Conservation (phyloP, 2,329 filamentous ascomycete species). For the Claviceps sp. region DNA sequence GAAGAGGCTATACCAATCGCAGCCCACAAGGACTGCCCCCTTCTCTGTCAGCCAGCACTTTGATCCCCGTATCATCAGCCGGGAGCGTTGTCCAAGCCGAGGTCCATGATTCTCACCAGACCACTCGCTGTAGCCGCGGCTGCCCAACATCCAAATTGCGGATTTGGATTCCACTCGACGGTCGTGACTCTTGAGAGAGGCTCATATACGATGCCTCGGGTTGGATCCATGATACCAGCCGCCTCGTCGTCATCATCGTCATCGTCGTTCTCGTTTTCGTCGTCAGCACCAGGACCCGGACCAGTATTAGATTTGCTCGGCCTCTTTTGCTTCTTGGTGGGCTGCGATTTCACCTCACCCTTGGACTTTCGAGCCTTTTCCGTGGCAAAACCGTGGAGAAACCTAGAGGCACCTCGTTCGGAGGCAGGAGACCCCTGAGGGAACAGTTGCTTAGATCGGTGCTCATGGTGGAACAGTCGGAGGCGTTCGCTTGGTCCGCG, state of each 20-base stretch:
- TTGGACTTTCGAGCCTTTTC: constrained; percentile 36
- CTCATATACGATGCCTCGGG: constrained; percentile 42
- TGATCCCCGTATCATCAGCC: constrained; percentile 2
- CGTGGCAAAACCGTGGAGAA: constrained; percentile 36
- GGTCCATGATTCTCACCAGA: constrained; percentile 51
- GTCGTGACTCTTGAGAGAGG: constrained; percentile 48
- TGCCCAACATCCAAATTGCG: constrained; percentile 51
- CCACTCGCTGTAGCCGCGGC: constrained; percentile 54
- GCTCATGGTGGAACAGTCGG: constrained; percentile 40
- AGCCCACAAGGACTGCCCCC: too few relatives aligned
- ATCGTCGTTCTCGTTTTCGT: constrained; percentile 17
- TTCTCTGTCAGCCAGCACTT: background rate
- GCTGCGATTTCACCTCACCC: constrained; percentile 24
- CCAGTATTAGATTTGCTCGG: constrained; percentile 20
- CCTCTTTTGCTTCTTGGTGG: constrained; percentile 22
- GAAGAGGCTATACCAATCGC: background rate
- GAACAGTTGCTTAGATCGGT: constrained; percentile 23
- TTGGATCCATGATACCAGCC: constrained; percentile 21
- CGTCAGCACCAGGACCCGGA: constrained; percentile 12
- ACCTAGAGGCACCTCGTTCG: constrained; percentile 33
- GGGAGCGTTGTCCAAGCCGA: constrained; percentile 33
- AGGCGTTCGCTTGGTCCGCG: constrained; percentile 22
- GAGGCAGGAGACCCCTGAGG: constrained; percentile 14
- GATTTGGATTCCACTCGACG: constrained; percentile 56
- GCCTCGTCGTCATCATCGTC: constrained; percentile 21